Evolutionary conservation across 345 rosid genomes (phyloP).

Genomic region (Camelina laxa): DNA sequence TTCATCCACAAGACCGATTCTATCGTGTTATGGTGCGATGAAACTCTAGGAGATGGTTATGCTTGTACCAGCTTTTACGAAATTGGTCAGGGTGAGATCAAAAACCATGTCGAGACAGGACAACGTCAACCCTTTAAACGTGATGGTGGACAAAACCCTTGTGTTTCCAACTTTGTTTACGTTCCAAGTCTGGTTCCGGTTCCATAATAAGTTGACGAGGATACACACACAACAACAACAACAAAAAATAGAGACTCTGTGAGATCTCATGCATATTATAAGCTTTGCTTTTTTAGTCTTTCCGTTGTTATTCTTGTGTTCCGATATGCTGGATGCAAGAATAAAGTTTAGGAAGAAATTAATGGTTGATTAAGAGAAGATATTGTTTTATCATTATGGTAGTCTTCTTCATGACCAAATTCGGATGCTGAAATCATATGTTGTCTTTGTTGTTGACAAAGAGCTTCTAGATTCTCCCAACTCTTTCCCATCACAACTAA

Average conservation of each 20-base stretch:
- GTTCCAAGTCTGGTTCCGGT: conserved; percentile 10
- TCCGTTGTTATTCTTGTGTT: too few species aligned
- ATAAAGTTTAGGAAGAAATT: conserved; percentile 31
- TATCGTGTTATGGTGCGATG: conserved; percentile 3
- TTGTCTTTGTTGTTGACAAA: conserved; percentile 27
- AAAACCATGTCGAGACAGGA: conserved; percentile 18
- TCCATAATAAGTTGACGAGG: background rate
- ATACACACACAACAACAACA: too few species aligned
- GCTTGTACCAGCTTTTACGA: conserved; percentile 10
- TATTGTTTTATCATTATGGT: conserved; percentile 13
- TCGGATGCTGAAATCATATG: conserved; percentile 20
- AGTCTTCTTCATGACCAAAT: conserved; percentile 18
- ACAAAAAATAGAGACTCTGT: too few species aligned
- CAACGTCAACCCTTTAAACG: background rate
- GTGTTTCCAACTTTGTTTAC: background rate
- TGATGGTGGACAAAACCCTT: background rate
- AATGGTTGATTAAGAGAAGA: conserved; percentile 48
- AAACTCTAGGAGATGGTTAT: background rate
- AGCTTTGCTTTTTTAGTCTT: too few species aligned
- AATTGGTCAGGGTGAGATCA: conserved; percentile 19
- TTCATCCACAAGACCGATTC: conserved; percentile 15
- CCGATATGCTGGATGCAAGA: background rate
- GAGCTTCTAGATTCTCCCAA: conserved; percentile 54
- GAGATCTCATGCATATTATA: too few species aligned
- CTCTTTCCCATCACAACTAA: conserved; percentile 67